Conservation (phyloP, 148 eudicot genomes). For the Fallopia convolvulus region DNA sequence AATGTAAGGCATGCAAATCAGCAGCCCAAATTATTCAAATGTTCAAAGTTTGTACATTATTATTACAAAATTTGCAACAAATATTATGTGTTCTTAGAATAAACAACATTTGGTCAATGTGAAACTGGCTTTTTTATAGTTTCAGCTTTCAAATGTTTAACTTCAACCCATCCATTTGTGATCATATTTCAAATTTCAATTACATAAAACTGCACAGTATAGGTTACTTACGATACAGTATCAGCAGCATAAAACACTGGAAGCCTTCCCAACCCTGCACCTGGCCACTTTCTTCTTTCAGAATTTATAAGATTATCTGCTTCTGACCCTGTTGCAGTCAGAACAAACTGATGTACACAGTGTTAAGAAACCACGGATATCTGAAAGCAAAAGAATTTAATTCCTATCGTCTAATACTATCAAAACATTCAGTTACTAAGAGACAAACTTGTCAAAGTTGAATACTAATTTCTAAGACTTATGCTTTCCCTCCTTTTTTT, state of each 20-base stretch:
- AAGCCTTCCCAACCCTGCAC: slow-evolving; percentile 69
- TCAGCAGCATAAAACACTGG: slow-evolving; percentile 80
- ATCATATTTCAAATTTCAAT: not conserved
- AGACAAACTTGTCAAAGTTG: not conserved
- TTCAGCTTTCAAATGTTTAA: not conserved
- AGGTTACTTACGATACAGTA: slow-evolving; percentile 59
- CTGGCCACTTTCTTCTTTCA: slow-evolving; percentile 66
- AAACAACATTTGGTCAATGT: not conserved
- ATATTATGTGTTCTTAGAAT: not conserved
- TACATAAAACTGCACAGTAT: not conserved
- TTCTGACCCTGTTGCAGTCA: slow-evolving; percentile 86
- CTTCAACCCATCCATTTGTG: not conserved
- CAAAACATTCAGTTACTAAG: not conserved
- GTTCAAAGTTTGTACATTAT: not conserved
- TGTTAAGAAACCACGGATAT: slow-evolving; percentile 4
- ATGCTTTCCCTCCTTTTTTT: not conserved
- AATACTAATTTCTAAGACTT: not conserved
- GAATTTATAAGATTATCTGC: slow-evolving; percentile 58
- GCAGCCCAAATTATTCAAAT: not conserved
- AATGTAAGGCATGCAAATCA: slow-evolving; percentile 8
- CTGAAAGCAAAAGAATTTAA: not conserved
- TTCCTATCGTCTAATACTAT: not conserved
- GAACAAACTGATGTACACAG: slow-evolving; percentile 53
- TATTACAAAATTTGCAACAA: not conserved
- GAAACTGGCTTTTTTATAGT: not conserved